Percentiles rank a stretch among this genome's conserved stretches.
Evolutionary conservation across 441 rosid species (phyloP).

Genomic region (Erysimum cheiri): DNA sequence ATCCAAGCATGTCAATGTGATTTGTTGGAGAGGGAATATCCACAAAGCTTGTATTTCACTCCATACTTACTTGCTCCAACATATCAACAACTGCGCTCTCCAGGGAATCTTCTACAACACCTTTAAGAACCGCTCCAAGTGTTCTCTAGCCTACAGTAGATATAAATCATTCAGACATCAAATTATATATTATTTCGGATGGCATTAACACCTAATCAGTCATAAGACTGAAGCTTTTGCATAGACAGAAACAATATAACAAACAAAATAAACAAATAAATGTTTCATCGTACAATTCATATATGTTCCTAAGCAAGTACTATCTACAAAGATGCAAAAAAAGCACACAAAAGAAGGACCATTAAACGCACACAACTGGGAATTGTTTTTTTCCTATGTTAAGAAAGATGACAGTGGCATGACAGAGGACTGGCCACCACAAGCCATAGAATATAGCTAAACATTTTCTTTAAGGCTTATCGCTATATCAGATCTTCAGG

Average conservation of each 20-base stretch:
- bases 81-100: slow-evolving; percentile 70
- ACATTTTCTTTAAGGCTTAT: slow-evolving; percentile 4
- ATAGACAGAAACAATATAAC: not conserved
- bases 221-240: slow-evolving; percentile 13
- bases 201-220: slow-evolving; percentile 17
- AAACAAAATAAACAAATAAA: slow-evolving; percentile 5
- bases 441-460: not conserved
- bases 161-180: slow-evolving; percentile 15
- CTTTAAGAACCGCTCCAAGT: slow-evolving; percentile 93
- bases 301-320: slow-evolving; percentile 14
- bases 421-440: not conserved
- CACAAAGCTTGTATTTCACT: slow-evolving; percentile 35
- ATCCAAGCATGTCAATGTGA: slow-evolving; percentile 14
- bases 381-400: not conserved
- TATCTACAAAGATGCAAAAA: not conserved
- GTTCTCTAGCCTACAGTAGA: slow-evolving; percentile 82
- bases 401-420: not conserved
- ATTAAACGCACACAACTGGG: not conserved
- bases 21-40: slow-evolving; percentile 18
- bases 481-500: not conserved
- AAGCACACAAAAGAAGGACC: not conserved
- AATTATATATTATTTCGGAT: not conserved
- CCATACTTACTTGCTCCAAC: slow-evolving; percentile 88
- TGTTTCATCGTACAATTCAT: not conserved
- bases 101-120: slow-evolving; percentile 72